These are phyloP conservation scores for Phlebopus sp. DNA, from an alignment of 1,284 basidiomycete species.

Conservation along the genomic window DNA sequence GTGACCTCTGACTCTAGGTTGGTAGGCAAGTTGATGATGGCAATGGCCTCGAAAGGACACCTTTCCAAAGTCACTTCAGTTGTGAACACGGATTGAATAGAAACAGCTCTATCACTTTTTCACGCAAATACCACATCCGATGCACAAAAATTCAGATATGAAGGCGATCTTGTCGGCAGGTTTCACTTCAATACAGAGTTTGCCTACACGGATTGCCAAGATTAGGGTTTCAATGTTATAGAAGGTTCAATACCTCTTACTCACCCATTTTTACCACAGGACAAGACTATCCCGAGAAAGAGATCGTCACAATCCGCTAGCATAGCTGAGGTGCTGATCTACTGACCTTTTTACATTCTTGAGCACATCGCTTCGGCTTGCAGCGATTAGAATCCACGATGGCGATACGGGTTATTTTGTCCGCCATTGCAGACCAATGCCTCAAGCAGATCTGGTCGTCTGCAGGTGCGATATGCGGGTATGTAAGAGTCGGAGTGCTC, in stretches of 20 bases:
- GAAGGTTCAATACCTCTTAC: slow-evolving; percentile 26
- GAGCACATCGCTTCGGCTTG: slow-evolving; percentile 90
- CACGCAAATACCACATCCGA: slow-evolving; percentile 97
- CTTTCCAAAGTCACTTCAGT: slow-evolving; percentile 39
- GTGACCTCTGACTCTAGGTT: slow-evolving; percentile 93
- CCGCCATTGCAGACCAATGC: slow-evolving; percentile 50
- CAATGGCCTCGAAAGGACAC: slow-evolving; percentile 96
- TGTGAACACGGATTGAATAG: slow-evolving; percentile 7
- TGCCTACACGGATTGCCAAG: slow-evolving; percentile 50
- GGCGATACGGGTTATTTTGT: slow-evolving; percentile 95
- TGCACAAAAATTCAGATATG: slow-evolving; percentile 95
- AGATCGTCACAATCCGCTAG: slow-evolving; percentile 8
- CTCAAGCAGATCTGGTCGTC: slow-evolving; percentile 8
- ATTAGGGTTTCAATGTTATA: background rate
- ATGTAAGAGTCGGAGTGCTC: too few species aligned
- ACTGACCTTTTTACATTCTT: slow-evolving; percentile 86
- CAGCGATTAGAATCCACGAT: slow-evolving; percentile 92
- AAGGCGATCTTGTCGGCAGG: slow-evolving; percentile 93
- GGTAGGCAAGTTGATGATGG: slow-evolving; percentile 96
- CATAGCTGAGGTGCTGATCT: slow-evolving; percentile 3
- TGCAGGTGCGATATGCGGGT: background rate
- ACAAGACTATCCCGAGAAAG: slow-evolving; percentile 65
- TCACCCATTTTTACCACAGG: slow-evolving; percentile 97
- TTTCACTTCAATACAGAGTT: slow-evolving; percentile 97
- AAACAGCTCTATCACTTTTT: slow-evolving; percentile 72